Evolutionary conservation across 2,329 filamentous ascomycete genomes (phyloP).

Genomic region (Bipolaris zeicola): DNA sequence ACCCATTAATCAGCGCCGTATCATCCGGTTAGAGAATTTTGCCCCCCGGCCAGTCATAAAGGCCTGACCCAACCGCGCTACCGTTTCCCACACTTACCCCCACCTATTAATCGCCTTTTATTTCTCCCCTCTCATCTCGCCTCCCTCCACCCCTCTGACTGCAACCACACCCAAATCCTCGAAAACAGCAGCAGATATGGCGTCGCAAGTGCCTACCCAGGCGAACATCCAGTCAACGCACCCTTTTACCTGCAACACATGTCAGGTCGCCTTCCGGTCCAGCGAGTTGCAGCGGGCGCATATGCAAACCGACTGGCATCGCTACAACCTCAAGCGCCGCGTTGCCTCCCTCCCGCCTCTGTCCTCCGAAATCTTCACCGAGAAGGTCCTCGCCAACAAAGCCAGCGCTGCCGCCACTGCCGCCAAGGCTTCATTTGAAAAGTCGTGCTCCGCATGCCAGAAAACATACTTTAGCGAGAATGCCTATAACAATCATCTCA

Average conservation of each 20-base stretch:
- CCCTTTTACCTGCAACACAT: slow-evolving; percentile 98
- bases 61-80: slow-evolving; percentile 17
- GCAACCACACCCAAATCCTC: slow-evolving; percentile 4
- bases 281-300: slow-evolving; percentile 91
- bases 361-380: slow-evolving; percentile 88
- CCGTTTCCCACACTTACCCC: slow-evolving; percentile 31
- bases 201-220: slow-evolving; percentile 43
- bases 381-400: slow-evolving; percentile 92
- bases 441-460: slow-evolving; percentile 77
- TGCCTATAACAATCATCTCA: slow-evolving; percentile 89
- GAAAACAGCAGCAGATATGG: slow-evolving; percentile 33
- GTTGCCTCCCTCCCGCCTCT: slow-evolving; percentile 90
- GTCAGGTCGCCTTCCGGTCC: slow-evolving; percentile 93
- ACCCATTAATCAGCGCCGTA: not conserved
- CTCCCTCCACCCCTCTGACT: not conserved
- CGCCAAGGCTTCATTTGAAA: slow-evolving; percentile 87
- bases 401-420: slow-evolving; percentile 83
- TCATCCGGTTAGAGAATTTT: slow-evolving; percentile 17
- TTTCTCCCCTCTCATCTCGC: slow-evolving; percentile 14
- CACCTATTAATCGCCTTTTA: slow-evolving; percentile 28
- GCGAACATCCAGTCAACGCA: slow-evolving; percentile 57
- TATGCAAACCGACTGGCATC: slow-evolving; percentile 99
- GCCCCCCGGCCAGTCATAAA: slow-evolving; percentile 34
- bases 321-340: slow-evolving; percentile 95
- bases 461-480: slow-evolving; percentile 98